phyloP scores from a whole-genome alignment of 306 rosid genomes.

The Benincasa hispida region DNA sequence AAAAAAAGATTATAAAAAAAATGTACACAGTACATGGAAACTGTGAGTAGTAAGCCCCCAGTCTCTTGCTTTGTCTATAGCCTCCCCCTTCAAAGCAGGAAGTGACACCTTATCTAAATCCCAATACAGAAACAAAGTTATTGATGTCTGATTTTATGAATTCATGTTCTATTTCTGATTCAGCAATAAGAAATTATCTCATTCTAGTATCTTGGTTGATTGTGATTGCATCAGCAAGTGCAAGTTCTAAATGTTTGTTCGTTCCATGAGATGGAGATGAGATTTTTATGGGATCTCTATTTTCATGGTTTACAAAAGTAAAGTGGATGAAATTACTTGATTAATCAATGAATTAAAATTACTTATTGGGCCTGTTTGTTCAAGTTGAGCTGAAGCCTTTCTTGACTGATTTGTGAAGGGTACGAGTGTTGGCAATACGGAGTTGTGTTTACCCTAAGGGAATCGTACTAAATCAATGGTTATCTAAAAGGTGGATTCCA shows the following conservation, averaged over 20 bases:
- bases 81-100: neutral
- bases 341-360: too few relatives aligned
- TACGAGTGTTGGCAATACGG: too few relatives aligned
- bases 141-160: neutral
- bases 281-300: too few relatives aligned
- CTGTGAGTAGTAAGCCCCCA: neutral
- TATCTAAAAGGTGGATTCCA: too few relatives aligned
- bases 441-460: too few relatives aligned
- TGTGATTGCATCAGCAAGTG: neutral
- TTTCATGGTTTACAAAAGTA: too few relatives aligned
- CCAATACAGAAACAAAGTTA: neutral
- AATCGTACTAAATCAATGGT: too few relatives aligned
- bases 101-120: neutral
- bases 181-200: neutral
- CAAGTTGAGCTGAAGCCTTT: too few relatives aligned
- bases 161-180: neutral
- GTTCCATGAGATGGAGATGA: too few relatives aligned
- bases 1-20: neutral
- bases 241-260: neutral
- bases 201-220: neutral
- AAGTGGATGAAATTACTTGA: too few relatives aligned
- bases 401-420: too few relatives aligned
- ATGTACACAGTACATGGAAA: neutral
- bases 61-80: neutral
- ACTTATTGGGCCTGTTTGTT: too few relatives aligned